Conservation (phyloP, 169 alveolate species). For the Blepharisma undulans region DNA sequence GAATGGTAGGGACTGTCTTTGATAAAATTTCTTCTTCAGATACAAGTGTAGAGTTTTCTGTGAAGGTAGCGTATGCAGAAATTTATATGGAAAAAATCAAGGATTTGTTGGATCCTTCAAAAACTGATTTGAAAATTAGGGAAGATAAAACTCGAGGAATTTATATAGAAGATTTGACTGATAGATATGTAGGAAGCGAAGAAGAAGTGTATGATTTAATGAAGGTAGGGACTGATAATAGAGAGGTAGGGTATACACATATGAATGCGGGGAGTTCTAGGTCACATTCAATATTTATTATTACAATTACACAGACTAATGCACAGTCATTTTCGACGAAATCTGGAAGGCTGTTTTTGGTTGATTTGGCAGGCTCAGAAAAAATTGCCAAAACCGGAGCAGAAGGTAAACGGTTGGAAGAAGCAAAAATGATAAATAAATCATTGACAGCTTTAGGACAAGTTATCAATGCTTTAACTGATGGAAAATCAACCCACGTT, state of each 20-base stretch:
- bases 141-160: constrained; percentile 85
- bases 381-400: constrained; percentile 77
- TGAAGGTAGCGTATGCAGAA: constrained; percentile 85
- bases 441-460: constrained; percentile 82
- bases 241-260: constrained; percentile 87
- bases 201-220: constrained; percentile 85
- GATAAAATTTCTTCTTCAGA: constrained; percentile 70
- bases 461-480: constrained; percentile 82
- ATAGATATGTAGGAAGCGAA: constrained; percentile 79
- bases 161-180: constrained; percentile 83
- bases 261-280: constrained; percentile 85
- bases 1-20: constrained; percentile 83
- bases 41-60: constrained; percentile 80
- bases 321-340: constrained; percentile 71
- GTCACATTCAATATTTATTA: constrained; percentile 78
- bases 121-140: constrained; percentile 71
- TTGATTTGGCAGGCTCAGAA: constrained; percentile 85
- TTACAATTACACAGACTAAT: constrained; percentile 79
- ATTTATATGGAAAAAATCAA: constrained; percentile 88
- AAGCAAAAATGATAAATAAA: constrained; percentile 83
- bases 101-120: constrained; percentile 78
- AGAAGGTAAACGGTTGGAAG: constrained; percentile 79
- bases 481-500: constrained; percentile 71
- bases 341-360: constrained; percentile 79
- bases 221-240: constrained; percentile 81